Evolutionary conservation across 1,284 basidiomycete genomes (phyloP).

Genomic region (Xanthoconium separans): DNA sequence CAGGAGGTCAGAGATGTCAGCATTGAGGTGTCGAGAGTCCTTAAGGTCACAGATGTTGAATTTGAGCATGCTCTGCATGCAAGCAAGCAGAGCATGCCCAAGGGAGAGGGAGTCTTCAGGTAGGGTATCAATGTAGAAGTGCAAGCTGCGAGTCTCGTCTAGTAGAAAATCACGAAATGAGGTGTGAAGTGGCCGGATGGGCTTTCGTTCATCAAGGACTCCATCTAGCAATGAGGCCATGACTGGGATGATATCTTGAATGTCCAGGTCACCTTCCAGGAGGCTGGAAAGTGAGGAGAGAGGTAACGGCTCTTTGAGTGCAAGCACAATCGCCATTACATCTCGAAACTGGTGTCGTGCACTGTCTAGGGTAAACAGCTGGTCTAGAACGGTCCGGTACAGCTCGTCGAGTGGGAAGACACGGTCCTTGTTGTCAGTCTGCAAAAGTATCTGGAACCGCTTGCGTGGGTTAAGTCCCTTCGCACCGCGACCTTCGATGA

Average conservation of each 20-base stretch:
- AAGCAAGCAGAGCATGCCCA: background rate
- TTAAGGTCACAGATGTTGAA: background rate
- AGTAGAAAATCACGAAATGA: conserved; percentile 8
- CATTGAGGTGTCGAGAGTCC: background rate
- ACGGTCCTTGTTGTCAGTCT: background rate
- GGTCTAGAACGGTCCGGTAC: background rate
- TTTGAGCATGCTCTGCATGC: background rate
- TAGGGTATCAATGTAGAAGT: background rate
- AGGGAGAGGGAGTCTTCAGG: background rate
- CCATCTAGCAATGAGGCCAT: background rate
- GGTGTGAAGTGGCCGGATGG: background rate
- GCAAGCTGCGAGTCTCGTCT: background rate
- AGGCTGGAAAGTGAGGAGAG: background rate
- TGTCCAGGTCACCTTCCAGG: background rate
- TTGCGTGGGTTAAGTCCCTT: background rate
- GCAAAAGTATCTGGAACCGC: background rate
- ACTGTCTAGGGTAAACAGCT: background rate
- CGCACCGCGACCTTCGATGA: background rate
- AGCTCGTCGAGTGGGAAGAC: background rate
- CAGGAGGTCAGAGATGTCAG: background rate
- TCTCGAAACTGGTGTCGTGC: background rate
- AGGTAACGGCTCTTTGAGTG: background rate
- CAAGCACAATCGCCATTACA: background rate
- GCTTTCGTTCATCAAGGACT: background rate
- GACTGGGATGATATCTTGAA: background rate